These are phyloP conservation scores for Colletotrichum sidae DNA, from an alignment of 2,329 filamentous ascomycete species.

Conservation along the genomic window DNA sequence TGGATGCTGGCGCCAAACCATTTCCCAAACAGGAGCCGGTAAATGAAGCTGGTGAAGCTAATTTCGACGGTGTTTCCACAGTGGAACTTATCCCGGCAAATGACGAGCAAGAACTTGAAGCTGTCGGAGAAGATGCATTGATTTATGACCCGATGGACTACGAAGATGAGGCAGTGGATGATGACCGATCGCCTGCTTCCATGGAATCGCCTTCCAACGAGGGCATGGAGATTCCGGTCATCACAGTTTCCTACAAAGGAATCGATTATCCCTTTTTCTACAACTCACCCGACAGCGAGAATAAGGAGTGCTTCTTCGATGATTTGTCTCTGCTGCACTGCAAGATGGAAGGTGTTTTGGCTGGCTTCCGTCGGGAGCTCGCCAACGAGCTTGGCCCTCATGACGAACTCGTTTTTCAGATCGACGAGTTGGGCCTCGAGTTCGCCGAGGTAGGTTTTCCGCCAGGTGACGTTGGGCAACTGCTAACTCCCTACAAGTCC, in stretches of 20 bases:
- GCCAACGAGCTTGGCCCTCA: slow-evolving; percentile 55
- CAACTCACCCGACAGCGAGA: slow-evolving; percentile 40
- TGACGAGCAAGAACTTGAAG: slow-evolving; percentile 33
- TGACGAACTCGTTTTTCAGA: slow-evolving; percentile 63
- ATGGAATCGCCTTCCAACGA: slow-evolving; percentile 27
- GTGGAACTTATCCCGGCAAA: not conserved
- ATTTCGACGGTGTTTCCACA: slow-evolving; percentile 3
- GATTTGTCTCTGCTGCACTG: slow-evolving; percentile 54
- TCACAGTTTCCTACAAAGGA: slow-evolving; percentile 56
- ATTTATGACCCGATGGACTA: slow-evolving; percentile 27
- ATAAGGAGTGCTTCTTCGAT: slow-evolving; percentile 59
- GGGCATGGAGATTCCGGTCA: slow-evolving; percentile 47
- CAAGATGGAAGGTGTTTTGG: slow-evolving; percentile 57
- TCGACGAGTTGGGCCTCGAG: slow-evolving; percentile 64
- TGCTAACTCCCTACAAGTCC: slow-evolving; percentile 49
- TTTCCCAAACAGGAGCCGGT: slow-evolving; percentile 6
- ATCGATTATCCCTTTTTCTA: slow-evolving; percentile 57
- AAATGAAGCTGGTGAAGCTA: not conserved
- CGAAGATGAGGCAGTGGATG: slow-evolving; percentile 27
- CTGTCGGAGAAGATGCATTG: slow-evolving; percentile 12
- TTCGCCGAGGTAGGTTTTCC: slow-evolving; percentile 60
- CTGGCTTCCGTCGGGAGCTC: slow-evolving; percentile 58
- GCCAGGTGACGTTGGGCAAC: not conserved
- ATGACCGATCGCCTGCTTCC: slow-evolving; percentile 30
- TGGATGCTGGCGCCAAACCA: slow-evolving; percentile 1